Evolutionary conservation across 768 basidiomycete species (phyloP), one percentile per base, ranked within the genome.

Genomic region (Paxillus rubicundulus): DNA sequence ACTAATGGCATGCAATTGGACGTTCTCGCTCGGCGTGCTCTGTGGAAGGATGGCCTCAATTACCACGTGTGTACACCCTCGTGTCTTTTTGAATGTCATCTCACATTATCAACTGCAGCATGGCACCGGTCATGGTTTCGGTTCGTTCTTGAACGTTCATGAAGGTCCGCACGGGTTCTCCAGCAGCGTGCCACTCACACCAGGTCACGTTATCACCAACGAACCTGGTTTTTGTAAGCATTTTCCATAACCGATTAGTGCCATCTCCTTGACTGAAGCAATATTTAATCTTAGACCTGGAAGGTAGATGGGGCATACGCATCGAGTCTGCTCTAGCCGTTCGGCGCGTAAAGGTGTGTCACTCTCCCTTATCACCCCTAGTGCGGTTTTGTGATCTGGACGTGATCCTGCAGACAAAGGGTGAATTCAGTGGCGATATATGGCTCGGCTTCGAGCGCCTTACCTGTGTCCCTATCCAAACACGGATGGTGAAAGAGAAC

Each of bases 381-480:
- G 13, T 14, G 30, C 32, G 17, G 0, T 30, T 7, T 59, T 14
- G 49, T 58, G 50, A 57, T 58, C 24, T 24, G 13, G 45, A 42
- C 39, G 52, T 27, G 20, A 5, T 28, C 9, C 33, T 50, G 33
- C 59, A 90, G 85, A 92, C 89, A 32, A 84, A 77, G 70, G 79
- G 80, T 56, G 76, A 82, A 57, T 87, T 84, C 66, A 87, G 83
- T 55, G 87, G 86, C 24, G 77, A 84, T 60, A 73, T 81, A 21
- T 98, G 92, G 92, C 80, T 92, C 33, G 89, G 87, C 8, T 98
- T 96, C 67, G 91, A 95, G 69, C 86, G 94, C 4, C 75, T 98
- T 60, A 96, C 95, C 2, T 86, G 89, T 72, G 94, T 98, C 9
- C 96, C 96, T 4, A 97, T 98, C 62, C 89, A 94, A 70, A 89